Evolutionary conservation across 1,284 basidiomycete genomes (phyloP).

Genomic region (Moesziomyces sp.): DNA sequence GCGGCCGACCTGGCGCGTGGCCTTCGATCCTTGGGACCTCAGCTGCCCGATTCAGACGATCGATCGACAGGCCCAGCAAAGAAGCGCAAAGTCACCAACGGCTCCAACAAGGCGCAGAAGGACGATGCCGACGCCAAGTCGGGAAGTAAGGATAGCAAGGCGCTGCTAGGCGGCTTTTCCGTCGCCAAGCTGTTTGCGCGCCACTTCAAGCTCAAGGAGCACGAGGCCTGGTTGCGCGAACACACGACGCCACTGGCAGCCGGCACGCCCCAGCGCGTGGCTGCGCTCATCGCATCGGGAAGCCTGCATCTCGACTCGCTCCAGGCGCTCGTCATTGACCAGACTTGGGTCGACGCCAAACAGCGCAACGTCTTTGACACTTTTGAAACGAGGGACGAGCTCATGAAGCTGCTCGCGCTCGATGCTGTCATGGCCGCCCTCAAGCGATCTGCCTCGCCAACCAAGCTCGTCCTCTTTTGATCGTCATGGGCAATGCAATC

Average conservation of each 20-base stretch:
- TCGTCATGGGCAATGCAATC: background rate
- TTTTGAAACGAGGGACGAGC: conserved; percentile 59
- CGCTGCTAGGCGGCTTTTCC: conserved; percentile 30
- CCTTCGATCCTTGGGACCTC: conserved; percentile 45
- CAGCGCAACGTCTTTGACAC: conserved; percentile 59
- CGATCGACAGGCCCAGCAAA: conserved; percentile 26
- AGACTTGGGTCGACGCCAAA: conserved; percentile 61
- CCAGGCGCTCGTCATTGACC: conserved; percentile 53
- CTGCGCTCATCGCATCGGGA: conserved; percentile 45
- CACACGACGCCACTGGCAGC: conserved; percentile 55
- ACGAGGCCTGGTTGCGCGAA: conserved; percentile 53
- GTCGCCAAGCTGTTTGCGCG: conserved; percentile 65
- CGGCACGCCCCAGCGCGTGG: conserved; percentile 61
- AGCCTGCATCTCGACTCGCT: conserved; percentile 50
- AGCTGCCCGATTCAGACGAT: conserved; percentile 15
- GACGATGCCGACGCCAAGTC: conserved; percentile 4
- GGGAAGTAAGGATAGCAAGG: conserved; percentile 15
- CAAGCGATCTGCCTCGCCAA: conserved; percentile 15
- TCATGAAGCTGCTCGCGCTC: conserved; percentile 48
- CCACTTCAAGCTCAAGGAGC: conserved; percentile 63
- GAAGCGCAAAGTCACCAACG: conserved; percentile 22
- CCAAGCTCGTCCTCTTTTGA: conserved; percentile 47
- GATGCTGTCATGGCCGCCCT: conserved; percentile 27
- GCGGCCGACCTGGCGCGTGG: conserved; percentile 57
- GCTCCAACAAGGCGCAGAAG: conserved; percentile 3